Evolutionary conservation across 2,329 filamentous ascomycete genomes (phyloP).

Genomic region (Xylaria sp.): DNA sequence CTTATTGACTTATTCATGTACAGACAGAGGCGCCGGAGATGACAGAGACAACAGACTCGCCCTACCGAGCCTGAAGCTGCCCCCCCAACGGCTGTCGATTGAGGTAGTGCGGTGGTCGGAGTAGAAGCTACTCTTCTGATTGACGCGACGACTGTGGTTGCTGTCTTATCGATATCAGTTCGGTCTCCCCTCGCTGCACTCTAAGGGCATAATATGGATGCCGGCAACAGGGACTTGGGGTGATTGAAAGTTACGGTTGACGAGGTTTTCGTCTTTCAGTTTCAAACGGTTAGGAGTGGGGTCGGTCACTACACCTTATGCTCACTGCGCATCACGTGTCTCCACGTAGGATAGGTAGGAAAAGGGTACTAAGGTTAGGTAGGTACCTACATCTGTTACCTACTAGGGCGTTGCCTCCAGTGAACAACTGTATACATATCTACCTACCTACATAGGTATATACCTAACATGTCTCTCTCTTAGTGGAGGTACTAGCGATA

Average conservation of each 20-base stretch:
- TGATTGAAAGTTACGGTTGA: constrained; percentile 31
- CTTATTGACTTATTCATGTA: not conserved
- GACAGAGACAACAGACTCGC: constrained; percentile 22
- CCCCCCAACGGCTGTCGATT: constrained; percentile 5
- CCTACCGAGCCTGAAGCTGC: constrained; percentile 27
- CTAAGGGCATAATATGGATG: constrained; percentile 11
- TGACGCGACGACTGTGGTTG: not conserved
- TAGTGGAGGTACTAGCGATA: too few species aligned
- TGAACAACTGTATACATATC: too few species aligned
- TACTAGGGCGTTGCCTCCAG: too few species aligned
- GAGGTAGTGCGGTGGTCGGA: not conserved
- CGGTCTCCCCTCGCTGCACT: constrained; percentile 14
- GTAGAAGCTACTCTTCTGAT: not conserved
- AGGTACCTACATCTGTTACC: too few species aligned
- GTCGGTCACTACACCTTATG: not conserved
- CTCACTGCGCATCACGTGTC: not conserved
- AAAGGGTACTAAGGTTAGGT: too few species aligned
- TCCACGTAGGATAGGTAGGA: not conserved
- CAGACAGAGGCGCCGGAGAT: not conserved
- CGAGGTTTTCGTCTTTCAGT: constrained; percentile 32
- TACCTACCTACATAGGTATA: not conserved
- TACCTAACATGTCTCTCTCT: not conserved
- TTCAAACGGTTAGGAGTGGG: constrained; percentile 39
- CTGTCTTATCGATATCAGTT: constrained; percentile 34
- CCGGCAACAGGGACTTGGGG: constrained; percentile 13